Conservation (phyloP, 352 stramenopile species). For the Pythium chondricola region DNA sequence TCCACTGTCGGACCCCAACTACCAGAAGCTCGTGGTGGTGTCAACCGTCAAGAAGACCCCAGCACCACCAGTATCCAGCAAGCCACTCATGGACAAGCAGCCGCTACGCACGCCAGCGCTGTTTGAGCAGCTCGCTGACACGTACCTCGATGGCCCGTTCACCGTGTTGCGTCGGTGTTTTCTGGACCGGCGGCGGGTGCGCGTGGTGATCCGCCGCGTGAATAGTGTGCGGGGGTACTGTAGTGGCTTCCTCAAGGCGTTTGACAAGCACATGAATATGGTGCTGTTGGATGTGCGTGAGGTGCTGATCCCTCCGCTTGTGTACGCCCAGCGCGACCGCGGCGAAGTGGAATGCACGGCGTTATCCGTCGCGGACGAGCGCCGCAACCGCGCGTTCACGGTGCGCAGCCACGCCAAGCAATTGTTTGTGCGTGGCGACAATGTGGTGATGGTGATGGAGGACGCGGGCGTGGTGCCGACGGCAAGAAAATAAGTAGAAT, state of each 20-base stretch:
- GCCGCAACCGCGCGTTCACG: conserved; percentile 37
- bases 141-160: conserved; percentile 82
- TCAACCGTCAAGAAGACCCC: conserved; percentile 25
- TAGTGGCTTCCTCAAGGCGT: conserved; percentile 88
- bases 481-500: not conserved
- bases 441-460: conserved; percentile 75
- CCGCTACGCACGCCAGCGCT: conserved; percentile 9
- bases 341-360: conserved; percentile 18
- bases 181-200: conserved; percentile 66
- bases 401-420: conserved; percentile 65
- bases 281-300: conserved; percentile 89
- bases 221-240: conserved; percentile 90
- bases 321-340: conserved; percentile 33
- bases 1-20: conserved; percentile 47
- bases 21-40: conserved; percentile 30
- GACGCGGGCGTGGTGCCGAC: not conserved
- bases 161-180: conserved; percentile 76
- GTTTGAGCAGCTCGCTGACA: conserved; percentile 29
- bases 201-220: conserved; percentile 86
- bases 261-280: conserved; percentile 95
- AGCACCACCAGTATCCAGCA: not conserved
- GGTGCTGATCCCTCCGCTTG: conserved; percentile 34
- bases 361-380: conserved; percentile 40
- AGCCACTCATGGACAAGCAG: no score
- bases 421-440: conserved; percentile 91